Percentiles rank a stretch among this genome's conserved stretches.
phyloP scores from a whole-genome alignment of 2,329 filamentous ascomycete genomes.

The Fonsecaea multimorphosa region DNA sequence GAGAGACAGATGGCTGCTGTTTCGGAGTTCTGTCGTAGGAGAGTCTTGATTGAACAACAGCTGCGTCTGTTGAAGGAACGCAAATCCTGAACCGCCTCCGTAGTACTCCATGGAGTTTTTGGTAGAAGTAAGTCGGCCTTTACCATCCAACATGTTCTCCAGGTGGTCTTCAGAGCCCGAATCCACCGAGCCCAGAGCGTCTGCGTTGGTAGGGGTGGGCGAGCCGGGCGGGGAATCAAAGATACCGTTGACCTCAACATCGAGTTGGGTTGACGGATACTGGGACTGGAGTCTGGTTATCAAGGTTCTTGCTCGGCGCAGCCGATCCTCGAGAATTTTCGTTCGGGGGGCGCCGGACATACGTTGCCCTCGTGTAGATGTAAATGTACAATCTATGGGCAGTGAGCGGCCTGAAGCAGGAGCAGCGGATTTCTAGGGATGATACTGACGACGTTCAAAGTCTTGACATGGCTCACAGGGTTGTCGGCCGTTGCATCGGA shows the following conservation, averaged over 20 bases:
- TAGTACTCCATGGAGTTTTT: conserved; percentile 29
- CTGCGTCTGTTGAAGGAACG: conserved; percentile 32
- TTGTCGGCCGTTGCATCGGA: conserved; percentile 49
- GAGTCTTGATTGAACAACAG: conserved; percentile 28
- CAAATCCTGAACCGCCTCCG: conserved; percentile 32
- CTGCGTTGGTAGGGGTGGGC: conserved; percentile 4
- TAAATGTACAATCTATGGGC: conserved; percentile 31
- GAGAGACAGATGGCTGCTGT: not conserved
- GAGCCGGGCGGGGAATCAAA: conserved; percentile 32
- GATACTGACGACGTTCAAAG: conserved; percentile 28
- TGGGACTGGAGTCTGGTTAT: conserved; percentile 24
- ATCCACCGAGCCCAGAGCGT: conserved; percentile 18
- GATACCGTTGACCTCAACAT: conserved; percentile 25
- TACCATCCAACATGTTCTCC: conserved; percentile 35
- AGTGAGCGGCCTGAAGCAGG: not conserved
- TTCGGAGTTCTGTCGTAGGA: not conserved
- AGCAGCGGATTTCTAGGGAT: not conserved
- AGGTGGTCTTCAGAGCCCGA: conserved; percentile 24
- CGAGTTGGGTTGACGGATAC: conserved; percentile 20
- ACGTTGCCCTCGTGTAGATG: conserved; percentile 23
- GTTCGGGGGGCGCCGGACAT: conserved; percentile 26
- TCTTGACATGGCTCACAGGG: conserved; percentile 49
- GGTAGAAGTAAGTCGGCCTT: conserved; percentile 25
- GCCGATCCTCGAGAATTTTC: conserved; percentile 34
- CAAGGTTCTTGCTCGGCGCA: conserved; percentile 30